phyloP scores from a whole-genome alignment of 345 rosid genomes.

The Euphorbia peplus region DNA sequence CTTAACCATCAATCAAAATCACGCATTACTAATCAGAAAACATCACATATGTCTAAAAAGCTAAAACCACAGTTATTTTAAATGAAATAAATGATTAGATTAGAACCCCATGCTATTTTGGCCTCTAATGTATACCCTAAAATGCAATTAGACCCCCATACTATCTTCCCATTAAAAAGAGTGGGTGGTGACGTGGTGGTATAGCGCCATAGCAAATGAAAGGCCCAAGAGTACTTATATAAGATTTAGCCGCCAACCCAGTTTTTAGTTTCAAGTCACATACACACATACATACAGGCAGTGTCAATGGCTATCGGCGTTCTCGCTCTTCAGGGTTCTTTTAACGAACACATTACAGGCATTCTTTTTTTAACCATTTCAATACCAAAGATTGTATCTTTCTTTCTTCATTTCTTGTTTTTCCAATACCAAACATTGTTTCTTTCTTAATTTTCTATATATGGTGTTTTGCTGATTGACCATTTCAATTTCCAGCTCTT shows the following conservation, averaged over 20 bases:
- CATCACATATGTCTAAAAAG: too few relatives aligned
- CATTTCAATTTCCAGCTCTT: slow-evolving; percentile 38
- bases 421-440: too few relatives aligned
- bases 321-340: slow-evolving; percentile 93
- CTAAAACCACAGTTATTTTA: too few relatives aligned
- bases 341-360: slow-evolving; percentile 95
- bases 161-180: background rate
- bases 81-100: too few relatives aligned
- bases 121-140: too few relatives aligned
- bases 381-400: background rate
- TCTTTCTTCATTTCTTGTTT: background rate
- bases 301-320: slow-evolving; percentile 74
- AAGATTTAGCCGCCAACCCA: slow-evolving; percentile 8
- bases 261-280: too few relatives aligned
- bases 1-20: too few relatives aligned
- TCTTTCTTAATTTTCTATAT: background rate
- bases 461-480: background rate
- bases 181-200: background rate
- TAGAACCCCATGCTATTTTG: too few relatives aligned
- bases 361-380: background rate
- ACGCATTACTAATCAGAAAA: too few relatives aligned
- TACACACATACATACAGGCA: too few relatives aligned
- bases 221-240: background rate
- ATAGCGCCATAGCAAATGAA: slow-evolving; percentile 13
- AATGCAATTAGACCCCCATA: too few relatives aligned